Conservation (phyloP, 805 yeast genomes). For the Saccharomycopsis schoenii region DNA sequence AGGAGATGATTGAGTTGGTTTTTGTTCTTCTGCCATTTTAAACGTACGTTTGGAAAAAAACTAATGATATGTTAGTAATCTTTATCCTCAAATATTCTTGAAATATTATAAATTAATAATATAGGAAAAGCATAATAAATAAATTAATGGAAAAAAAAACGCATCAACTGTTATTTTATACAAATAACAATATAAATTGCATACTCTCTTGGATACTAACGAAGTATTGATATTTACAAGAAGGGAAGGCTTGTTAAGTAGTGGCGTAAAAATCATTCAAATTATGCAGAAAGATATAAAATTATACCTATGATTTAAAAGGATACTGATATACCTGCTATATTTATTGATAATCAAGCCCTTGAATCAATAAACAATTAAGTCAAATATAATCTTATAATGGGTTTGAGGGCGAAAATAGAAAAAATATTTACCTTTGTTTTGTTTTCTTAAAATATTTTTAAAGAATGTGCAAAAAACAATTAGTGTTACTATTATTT, state of each 20-base stretch:
- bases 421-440: background rate
- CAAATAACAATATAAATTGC: background rate
- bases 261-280: background rate
- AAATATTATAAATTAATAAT: background rate
- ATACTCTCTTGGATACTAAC: background rate
- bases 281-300: background rate
- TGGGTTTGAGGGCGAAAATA: background rate
- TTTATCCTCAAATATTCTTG: background rate
- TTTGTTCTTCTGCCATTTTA: conserved; percentile 9
- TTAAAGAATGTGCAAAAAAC: background rate
- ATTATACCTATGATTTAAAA: background rate
- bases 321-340: background rate
- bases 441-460: background rate
- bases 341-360: background rate
- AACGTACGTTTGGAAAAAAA: background rate
- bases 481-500: background rate
- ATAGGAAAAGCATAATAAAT: background rate
- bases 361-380: background rate
- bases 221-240: conserved; percentile 1
- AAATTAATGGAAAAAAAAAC: too few species aligned
- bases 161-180: background rate
- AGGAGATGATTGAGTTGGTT: background rate
- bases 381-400: background rate
- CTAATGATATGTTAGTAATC: background rate
- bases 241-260: background rate